These are phyloP conservation scores for Epithele typhae DNA, from an alignment of 768 basidiomycete species.

Conservation along the genomic window DNA sequence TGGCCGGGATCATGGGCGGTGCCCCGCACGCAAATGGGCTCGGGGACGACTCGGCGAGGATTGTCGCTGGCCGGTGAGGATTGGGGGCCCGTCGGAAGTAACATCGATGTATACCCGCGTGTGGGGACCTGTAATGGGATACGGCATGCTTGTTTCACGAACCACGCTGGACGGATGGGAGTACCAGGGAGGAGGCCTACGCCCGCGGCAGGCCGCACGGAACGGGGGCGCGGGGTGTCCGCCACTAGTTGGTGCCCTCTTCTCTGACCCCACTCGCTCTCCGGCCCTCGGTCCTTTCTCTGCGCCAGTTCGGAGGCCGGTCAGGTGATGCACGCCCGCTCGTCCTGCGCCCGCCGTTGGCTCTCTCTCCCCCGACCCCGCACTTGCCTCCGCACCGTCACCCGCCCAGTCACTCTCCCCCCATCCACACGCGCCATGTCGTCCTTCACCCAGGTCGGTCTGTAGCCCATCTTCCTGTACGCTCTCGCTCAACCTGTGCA, in stretches of 20 bases:
- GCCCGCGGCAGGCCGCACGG: too few relatives aligned
- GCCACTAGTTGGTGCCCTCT: too few relatives aligned
- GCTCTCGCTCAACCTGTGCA: not conserved
- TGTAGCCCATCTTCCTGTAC: not conserved
- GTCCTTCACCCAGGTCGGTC: slow-evolving; percentile 30
- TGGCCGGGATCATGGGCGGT: slow-evolving; percentile 63
- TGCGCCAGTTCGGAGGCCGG: not conserved
- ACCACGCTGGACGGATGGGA: too few relatives aligned
- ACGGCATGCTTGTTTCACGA: slow-evolving; percentile 5
- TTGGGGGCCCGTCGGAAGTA: not conserved
- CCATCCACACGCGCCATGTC: slow-evolving; percentile 24
- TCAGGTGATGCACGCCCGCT: slow-evolving; percentile 17
- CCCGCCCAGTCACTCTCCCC: not conserved
- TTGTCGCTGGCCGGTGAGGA: slow-evolving; percentile 17
- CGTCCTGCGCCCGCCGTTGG: not conserved
- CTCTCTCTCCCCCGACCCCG: slow-evolving; percentile 7
- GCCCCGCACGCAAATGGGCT: slow-evolving; percentile 32
- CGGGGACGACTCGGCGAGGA: slow-evolving; percentile 25
- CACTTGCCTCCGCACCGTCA: slow-evolving; percentile 5
- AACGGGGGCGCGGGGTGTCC: too few relatives aligned
- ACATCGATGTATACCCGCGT: slow-evolving; percentile 1
- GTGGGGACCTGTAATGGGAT: slow-evolving; percentile 4
- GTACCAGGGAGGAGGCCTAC: too few relatives aligned
- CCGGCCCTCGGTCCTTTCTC: too few relatives aligned
- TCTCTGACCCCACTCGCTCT: too few relatives aligned